Evolutionary conservation across 2,329 filamentous ascomycete species (phyloP), one percentile per base, ranked within the genome.

Genomic region (Alternaria arbusti): DNA sequence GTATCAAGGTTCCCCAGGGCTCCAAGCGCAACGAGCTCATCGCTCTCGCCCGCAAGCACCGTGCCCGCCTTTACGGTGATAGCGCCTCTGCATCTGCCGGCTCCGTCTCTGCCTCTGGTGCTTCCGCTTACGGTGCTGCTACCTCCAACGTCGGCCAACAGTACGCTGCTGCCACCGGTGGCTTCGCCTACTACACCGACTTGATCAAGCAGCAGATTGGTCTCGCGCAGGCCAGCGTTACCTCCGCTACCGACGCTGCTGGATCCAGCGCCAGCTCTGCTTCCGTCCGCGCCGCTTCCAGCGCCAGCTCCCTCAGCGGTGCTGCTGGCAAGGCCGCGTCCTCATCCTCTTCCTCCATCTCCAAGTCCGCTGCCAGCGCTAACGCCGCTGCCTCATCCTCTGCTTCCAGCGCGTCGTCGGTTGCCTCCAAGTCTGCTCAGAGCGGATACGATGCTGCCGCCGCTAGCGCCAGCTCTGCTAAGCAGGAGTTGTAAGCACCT

Each of bases 11-110:
- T 54, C 96, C 96, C 10, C 95, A 98, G 78, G 96, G 95, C 51
- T 96, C 92, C 76, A 94, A 91, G 85, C 85, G 88, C 71, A 96
- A 97, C 74, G 95, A 99, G 81, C 87, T 98, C 25, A 85, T 96
- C 57, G 94, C 95, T 57, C 87, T 98, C 66, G 91, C 95, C 67
- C 93, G 95, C 78, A 96, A 96, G 86, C 88, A 97, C 82, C 90
- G 92, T 63, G 90, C 91, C 62, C 84, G 89, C 62, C 84, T 95
- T 49, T 84, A 90, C 17, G 90, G 89, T 64, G 90, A 93, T 73
- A 91, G 86, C 54, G 80, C 87, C 30, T 75, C 75, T 30, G 74
- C 71, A 22, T 70, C 75, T 28, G 78, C 81, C 57, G 75, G 40
- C 26, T 64, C 61, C 26, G 11, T 76, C 56, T 80, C 78, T 49